These are phyloP conservation scores for Russula abietina DNA, from an alignment of 768 basidiomycete species.

Conservation along the genomic window DNA sequence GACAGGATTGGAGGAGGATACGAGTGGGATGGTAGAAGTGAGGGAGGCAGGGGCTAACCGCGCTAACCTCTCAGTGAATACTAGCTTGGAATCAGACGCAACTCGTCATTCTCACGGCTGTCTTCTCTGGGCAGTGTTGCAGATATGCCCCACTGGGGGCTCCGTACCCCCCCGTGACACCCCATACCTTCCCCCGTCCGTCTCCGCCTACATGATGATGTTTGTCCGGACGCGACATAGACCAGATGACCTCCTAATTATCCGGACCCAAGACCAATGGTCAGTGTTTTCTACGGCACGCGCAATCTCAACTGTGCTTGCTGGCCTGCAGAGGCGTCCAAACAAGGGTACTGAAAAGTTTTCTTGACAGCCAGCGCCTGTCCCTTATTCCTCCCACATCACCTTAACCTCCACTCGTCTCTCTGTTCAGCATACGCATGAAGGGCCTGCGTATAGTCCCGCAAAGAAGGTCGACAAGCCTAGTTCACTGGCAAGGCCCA, in stretches of 20 bases:
- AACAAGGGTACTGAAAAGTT: neutral
- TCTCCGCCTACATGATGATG: neutral
- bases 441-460: neutral
- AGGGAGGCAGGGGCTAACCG: neutral
- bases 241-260: neutral
- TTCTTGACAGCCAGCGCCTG: neutral
- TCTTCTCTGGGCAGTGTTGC: neutral
- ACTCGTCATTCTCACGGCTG: neutral
- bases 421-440: neutral
- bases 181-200: neutral
- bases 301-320: neutral
- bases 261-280: neutral
- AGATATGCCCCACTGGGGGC: neutral
- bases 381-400: neutral
- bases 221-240: neutral
- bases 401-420: neutral
- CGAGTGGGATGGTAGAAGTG: neutral
- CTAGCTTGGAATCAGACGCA: neutral
- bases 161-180: neutral
- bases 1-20: neutral
- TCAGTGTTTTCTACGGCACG: neutral
- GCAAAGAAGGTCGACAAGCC: neutral
- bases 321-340: neutral
- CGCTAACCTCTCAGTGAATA: too few species aligned
- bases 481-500: too few species aligned